Evolutionary conservation across 2,329 filamentous ascomycete species (phyloP), one percentile per base, ranked within the genome.

Genomic region (Didymella pomorum): DNA sequence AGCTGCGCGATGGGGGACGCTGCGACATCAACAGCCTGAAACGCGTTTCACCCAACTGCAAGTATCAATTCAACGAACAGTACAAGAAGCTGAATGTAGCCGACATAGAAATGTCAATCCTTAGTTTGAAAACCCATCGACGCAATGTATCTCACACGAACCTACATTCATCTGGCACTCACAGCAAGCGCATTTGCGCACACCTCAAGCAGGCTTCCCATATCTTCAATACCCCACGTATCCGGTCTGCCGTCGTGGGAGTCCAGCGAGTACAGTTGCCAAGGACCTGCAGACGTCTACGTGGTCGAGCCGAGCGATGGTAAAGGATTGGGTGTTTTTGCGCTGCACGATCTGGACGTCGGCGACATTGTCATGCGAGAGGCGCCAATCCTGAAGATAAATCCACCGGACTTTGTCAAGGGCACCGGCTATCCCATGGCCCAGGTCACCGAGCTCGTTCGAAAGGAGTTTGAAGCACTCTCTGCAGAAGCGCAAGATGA

Each of bases 261-360:
- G 8, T 60, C 62, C 7, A 49, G 58, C 11, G 51, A 70, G n/a
- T 60, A 52, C 31, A 60, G 60, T 12, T 77, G 73, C 42, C 41
- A 37, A 7, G 71, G 67, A 5, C 62, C 70, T 11, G 65, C 69
- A n/a, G 56, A 64, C 20, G 52, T 69, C 53, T 76, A 69, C 45
- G 58, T 66, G 8, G 69, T 79, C 44, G 52, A 57, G 8, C 63
- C 65, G 2, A 75, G 76, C n/a, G 67, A 71, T 0, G 74, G 76
- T 11, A 80, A 79, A 65, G 80, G 80, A 2, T 65, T 81, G 8
- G 80, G 80, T 25, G 71, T 79, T 5, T 79, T 81, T 49, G 79
- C 79, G 2, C 66, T 67, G 1, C 64, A 63, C 11, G 54, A 62
- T n/a, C 75, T 82, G 14, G 69, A 74, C 14, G 60, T 68, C 11